These are phyloP conservation scores for Oenanthe sinensis DNA, from an alignment of 129 eudicot species.

Conservation along the genomic window DNA sequence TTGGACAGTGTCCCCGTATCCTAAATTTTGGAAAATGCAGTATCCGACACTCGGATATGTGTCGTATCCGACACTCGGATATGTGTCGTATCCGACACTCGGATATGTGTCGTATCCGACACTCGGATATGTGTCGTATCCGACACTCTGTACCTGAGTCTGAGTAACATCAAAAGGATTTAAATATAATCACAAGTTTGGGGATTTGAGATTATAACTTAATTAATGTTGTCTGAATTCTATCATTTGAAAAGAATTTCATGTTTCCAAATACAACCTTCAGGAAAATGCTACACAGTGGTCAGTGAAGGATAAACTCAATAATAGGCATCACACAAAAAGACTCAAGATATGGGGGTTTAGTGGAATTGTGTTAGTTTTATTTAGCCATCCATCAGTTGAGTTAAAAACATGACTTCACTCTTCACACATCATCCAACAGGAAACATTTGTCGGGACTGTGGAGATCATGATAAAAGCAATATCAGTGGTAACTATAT, in stretches of 20 bases:
- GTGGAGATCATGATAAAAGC: background rate
- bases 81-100: too few relatives aligned
- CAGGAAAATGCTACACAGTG: background rate
- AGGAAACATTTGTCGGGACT: background rate
- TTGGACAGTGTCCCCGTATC: too few relatives aligned
- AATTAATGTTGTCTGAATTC: background rate
- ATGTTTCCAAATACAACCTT: background rate
- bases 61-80: too few relatives aligned
- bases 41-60: too few relatives aligned
- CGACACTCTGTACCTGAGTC: too few relatives aligned
- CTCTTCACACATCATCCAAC: background rate
- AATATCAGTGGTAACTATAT: background rate
- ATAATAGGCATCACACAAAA: background rate
- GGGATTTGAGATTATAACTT: background rate
- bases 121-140: too few relatives aligned
- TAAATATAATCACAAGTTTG: background rate
- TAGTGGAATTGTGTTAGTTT: background rate
- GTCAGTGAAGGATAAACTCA: background rate
- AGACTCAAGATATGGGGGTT: background rate
- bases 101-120: too few relatives aligned
- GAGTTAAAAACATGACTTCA: background rate
- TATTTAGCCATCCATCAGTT: background rate
- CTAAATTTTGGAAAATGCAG: too few relatives aligned
- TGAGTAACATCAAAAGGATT: too few relatives aligned
- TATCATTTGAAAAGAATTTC: background rate